A percentile compares a stretch with the other conserved stretches of the same genome.
phyloP scores from a whole-genome alignment of 495 filamentous ascomycete genomes.

The Immersiella caudata region DNA sequence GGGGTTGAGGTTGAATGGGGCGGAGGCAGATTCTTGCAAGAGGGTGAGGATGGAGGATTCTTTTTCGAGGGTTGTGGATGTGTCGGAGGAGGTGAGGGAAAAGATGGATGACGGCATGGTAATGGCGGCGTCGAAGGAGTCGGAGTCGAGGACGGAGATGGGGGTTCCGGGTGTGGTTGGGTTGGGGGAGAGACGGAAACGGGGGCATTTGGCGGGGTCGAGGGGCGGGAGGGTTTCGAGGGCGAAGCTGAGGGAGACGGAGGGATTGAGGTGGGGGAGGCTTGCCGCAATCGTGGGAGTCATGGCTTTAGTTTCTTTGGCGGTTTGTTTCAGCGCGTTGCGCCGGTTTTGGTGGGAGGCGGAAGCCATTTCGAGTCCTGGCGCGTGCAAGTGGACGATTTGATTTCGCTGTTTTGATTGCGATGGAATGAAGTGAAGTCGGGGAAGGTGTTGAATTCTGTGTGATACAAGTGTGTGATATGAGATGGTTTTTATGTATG shows the following conservation, averaged over 20 bases:
- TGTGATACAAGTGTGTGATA: too few species aligned
- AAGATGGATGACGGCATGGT: constrained; percentile 33
- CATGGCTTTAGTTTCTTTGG: constrained; percentile 28
- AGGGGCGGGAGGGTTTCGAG: constrained; percentile 21
- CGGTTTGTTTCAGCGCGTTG: constrained; percentile 26
- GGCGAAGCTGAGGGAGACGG: constrained; percentile 19
- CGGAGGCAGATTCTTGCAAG: constrained; percentile 1
- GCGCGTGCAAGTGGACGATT: not conserved
- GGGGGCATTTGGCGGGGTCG: constrained; percentile 28
- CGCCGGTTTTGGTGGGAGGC: constrained; percentile 6
- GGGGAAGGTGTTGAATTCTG: too few species aligned
- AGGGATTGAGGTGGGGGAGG: constrained; percentile 25
- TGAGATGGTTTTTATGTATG: not conserved
- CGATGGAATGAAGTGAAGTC: too few species aligned
- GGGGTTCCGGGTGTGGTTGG: constrained; percentile 24
- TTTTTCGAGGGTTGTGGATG: not conserved
- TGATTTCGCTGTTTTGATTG: too few species aligned
- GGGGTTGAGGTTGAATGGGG: constrained; percentile 22
- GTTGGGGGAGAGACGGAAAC: constrained; percentile 24
- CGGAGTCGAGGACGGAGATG: constrained; percentile 51
- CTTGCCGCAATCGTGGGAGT: constrained; percentile 27
- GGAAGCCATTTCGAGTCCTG: not conserved
- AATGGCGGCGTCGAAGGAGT: constrained; percentile 56
- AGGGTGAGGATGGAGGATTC: constrained; percentile 11
- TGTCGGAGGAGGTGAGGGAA: not conserved